These are phyloP conservation scores for Eutrema japonicum DNA, from an alignment of 345 rosid genomes.

Conservation along the genomic window DNA sequence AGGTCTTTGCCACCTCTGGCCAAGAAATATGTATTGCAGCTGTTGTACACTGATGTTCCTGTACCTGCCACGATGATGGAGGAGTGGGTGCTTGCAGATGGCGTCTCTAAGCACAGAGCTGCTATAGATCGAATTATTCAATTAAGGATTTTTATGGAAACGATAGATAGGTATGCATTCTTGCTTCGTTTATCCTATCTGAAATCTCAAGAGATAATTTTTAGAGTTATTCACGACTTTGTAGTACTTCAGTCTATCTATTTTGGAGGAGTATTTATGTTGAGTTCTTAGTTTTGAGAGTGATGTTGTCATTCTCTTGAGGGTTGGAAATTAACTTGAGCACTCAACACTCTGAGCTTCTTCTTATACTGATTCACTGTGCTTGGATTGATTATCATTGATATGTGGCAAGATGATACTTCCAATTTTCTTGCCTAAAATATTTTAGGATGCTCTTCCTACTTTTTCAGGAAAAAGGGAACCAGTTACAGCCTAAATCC, in stretches of 20 bases:
- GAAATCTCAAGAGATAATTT: not conserved
- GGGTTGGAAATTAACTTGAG: not conserved
- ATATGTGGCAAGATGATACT: constrained; percentile 4
- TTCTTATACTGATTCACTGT: not conserved
- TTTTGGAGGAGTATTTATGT: constrained; percentile 7
- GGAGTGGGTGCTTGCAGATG: constrained; percentile 84
- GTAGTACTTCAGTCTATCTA: not conserved
- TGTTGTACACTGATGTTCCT: constrained; percentile 63
- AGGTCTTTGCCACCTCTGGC: constrained; percentile 93
- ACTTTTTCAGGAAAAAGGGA: constrained; percentile 66
- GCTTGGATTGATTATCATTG: constrained; percentile 6
- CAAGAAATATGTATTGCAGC: constrained; percentile 79
- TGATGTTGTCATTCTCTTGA: not conserved
- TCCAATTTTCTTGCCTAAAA: not conserved
- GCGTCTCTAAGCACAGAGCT: constrained; percentile 74
- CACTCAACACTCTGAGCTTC: not conserved
- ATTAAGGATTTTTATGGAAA: constrained; percentile 62
- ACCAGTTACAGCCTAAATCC: constrained; percentile 68
- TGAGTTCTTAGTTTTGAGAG: not conserved
- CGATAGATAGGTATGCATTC: constrained; percentile 55
- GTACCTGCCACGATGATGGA: constrained; percentile 59
- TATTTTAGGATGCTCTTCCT: not conserved
- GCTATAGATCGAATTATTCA: constrained; percentile 80
- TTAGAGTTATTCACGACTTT: not conserved
- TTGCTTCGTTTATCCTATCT: constrained; percentile 7